Evolutionary conservation across 805 yeast species (phyloP), one percentile per base, ranked within the genome.

Genomic region (Teunomyces stri): DNA sequence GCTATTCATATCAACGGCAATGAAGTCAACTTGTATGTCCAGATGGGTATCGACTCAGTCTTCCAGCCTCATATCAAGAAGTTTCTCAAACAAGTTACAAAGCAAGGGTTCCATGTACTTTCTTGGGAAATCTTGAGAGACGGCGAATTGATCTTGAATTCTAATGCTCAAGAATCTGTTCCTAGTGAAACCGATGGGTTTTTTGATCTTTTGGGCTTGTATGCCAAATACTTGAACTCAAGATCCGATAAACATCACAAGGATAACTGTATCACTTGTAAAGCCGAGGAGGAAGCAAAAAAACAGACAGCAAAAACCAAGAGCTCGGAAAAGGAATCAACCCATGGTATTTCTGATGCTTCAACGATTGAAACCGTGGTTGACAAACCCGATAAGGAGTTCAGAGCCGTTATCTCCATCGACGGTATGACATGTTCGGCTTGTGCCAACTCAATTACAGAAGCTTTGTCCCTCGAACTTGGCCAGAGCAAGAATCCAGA

Each of bases 401-500:
- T 50, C 47, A 53, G 75, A 42, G 88, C 85, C 0, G 75, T 79
- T 1, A 75, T 79, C 46, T 67, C 82, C 6, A 69, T 85, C 43
- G 75, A 75, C 53, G 61, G 76, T 3, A 71, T 71, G 75, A 62
- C 75, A 5, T 71, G 76, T 54, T 65, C 74, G 4, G 55, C 75
- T 1, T 71, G 76, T 56, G 65, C 57, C 10, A 52, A 55, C 20
- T 46, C 68, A 6, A 65, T 71, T 1, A 55, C 62, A 4, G 66
- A 61, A 6, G 58, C 57, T 5, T 65, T 78, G 4, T 49, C 55
- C 30, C 50, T 53, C 6, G 42, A 28, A 27, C 37, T 55, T 10
- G 47, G 46, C 1, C 42, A 38, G 4, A 28, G 28, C 18, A 13
- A 46, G 10, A 16, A 46, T 21, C 33, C 40, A 11, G 56, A 51